A percentile compares a stretch with the other conserved stretches of the same genome.
Conservation (phyloP, 2,329 filamentous ascomycete species). For the Neospermospora avenae region DNA sequence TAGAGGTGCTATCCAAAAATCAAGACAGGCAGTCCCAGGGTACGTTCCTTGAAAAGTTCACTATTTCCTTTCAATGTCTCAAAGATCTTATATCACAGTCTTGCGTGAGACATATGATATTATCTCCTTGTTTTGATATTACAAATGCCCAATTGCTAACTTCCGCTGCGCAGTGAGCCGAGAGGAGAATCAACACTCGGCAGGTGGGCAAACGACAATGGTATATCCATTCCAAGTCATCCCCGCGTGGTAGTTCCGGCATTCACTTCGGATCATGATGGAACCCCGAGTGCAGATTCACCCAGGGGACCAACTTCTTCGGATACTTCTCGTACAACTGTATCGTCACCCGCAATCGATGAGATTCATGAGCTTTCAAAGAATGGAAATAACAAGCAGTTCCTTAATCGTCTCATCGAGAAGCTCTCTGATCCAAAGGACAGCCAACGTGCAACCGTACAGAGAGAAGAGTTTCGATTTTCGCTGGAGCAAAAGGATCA, state of each 20-base stretch:
- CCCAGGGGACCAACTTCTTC: background rate
- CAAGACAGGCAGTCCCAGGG: background rate
- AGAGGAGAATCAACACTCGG: background rate
- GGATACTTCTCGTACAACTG: slow-evolving; percentile 1
- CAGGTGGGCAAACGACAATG: background rate
- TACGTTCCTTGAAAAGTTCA: no score
- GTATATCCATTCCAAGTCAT: background rate
- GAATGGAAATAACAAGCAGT: background rate
- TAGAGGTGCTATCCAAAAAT: background rate
- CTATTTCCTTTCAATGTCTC: no score
- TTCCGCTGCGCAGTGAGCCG: background rate
- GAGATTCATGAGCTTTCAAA: background rate
- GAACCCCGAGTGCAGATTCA: slow-evolving; percentile 4
- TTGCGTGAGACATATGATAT: no score
- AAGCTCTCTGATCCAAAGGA: background rate
- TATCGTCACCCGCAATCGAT: slow-evolving; percentile 7
- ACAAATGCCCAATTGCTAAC: no score
- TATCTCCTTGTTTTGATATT: no score
- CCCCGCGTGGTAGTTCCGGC: background rate
- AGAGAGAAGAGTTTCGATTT: background rate
- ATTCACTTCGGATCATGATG: background rate
- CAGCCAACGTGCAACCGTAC: background rate
- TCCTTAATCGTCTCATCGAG: slow-evolving; percentile 13
- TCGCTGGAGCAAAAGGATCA: slow-evolving; percentile 8
- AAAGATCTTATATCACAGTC: no score